These are phyloP conservation scores for Elongisporangium undulatum DNA, from an alignment of 352 stramenopile species.

Conservation along the genomic window DNA sequence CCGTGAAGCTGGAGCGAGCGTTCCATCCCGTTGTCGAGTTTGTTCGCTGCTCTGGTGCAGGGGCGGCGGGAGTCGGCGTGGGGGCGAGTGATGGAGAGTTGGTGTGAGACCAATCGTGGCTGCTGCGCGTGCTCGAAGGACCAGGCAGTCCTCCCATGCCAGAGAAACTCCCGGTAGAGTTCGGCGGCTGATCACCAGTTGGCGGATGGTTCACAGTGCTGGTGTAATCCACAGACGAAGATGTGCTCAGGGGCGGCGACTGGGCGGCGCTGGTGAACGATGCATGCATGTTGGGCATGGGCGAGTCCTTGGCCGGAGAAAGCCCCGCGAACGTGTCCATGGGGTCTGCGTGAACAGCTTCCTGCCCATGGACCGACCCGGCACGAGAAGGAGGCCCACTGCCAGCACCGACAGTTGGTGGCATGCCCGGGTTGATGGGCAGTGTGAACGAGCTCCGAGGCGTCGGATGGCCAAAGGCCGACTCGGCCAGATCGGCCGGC, in stretches of 20 bases:
- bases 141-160: no score
- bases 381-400: not conserved
- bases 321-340: slow-evolving; percentile 63
- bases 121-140: no score
- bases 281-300: slow-evolving; percentile 18
- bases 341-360: slow-evolving; percentile 17
- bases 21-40: slow-evolving; percentile 24
- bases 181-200: no score
- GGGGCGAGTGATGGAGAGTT: slow-evolving; percentile 7
- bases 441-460: slow-evolving; percentile 8
- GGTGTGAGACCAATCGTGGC: no score
- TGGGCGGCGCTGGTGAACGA: slow-evolving; percentile 14
- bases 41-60: slow-evolving; percentile 22
- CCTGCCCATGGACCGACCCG: not conserved
- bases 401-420: not conserved
- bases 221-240: no score
- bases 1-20: no score
- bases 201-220: no score
- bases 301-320: slow-evolving; percentile 22
- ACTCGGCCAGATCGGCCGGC: slow-evolving; percentile 61
- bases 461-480: slow-evolving; percentile 36
- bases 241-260: slow-evolving; percentile 8
- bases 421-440: not conserved
- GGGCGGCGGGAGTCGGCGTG: slow-evolving; percentile 3
- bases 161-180: no score